phyloP scores from a whole-genome alignment of 495 filamentous ascomycete species.

The Penicillium cinerascens region DNA sequence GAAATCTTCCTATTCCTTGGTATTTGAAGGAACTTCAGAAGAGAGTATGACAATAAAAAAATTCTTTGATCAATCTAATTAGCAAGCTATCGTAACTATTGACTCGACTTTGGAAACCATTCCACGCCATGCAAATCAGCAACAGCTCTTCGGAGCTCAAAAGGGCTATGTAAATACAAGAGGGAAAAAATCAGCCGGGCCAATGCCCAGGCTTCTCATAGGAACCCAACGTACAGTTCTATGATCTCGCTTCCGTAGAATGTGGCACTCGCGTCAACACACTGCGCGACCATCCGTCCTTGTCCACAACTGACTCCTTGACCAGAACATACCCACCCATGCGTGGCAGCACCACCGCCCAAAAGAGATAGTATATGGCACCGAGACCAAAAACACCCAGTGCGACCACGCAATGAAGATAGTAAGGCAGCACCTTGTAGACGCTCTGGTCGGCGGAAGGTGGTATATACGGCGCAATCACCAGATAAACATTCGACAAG shows the following conservation, averaged over 20 bases:
- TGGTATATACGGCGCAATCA: conserved; percentile 64
- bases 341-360: conserved; percentile 52
- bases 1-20: background rate
- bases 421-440: conserved; percentile 62
- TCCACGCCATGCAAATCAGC: too few relatives aligned
- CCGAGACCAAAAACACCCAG: conserved; percentile 54
- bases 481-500: conserved; percentile 54
- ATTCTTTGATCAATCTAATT: too few relatives aligned
- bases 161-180: too few relatives aligned
- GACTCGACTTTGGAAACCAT: too few relatives aligned
- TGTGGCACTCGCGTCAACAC: conserved; percentile 32
- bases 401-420: conserved; percentile 57
- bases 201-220: too few relatives aligned
- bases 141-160: too few relatives aligned
- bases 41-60: background rate
- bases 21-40: background rate
- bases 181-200: too few relatives aligned
- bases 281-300: conserved; percentile 51
- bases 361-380: conserved; percentile 54
- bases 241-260: background rate
- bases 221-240: background rate
- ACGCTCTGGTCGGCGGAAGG: conserved; percentile 56
- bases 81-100: too few relatives aligned
- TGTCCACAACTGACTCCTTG: conserved; percentile 54
- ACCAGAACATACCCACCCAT: conserved; percentile 56